phyloP scores from a whole-genome alignment of 441 rosid species.

The Gossypium laxum region DNA sequence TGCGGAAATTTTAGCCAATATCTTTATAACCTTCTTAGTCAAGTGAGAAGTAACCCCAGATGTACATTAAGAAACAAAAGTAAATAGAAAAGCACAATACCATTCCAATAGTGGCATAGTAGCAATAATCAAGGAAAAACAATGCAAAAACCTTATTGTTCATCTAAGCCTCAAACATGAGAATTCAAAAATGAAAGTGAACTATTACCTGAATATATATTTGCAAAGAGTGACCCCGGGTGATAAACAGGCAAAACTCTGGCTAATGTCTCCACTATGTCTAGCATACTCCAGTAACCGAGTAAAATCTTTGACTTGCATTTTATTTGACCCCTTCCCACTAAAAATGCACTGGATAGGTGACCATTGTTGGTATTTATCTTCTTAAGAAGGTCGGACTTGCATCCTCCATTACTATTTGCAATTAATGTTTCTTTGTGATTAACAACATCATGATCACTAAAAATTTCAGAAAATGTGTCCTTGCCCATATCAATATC shows the following conservation, averaged over 20 bases:
- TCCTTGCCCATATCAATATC: slow-evolving; percentile 25
- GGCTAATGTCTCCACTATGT: slow-evolving; percentile 44
- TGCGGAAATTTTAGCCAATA: not conserved
- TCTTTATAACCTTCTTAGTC: not conserved
- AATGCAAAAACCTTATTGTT: not conserved
- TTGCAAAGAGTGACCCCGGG: slow-evolving; percentile 63
- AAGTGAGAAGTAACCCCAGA: not conserved
- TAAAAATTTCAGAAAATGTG: slow-evolving; percentile 25
- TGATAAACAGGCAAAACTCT: slow-evolving; percentile 68
- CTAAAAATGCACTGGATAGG: slow-evolving; percentile 24
- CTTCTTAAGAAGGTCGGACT: slow-evolving; percentile 21
- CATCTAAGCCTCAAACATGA: slow-evolving; percentile 10
- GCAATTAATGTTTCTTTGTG: slow-evolving; percentile 20
- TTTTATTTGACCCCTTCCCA: slow-evolving; percentile 24
- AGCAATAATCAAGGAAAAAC: not conserved
- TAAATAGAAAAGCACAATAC: not conserved
- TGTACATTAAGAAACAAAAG: not conserved
- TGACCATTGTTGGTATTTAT: slow-evolving; percentile 23
- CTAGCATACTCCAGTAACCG: slow-evolving; percentile 47
- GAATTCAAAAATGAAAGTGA: slow-evolving; percentile 11
- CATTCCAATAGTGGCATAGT: not conserved
- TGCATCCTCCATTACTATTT: slow-evolving; percentile 20
- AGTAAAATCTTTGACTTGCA: slow-evolving; percentile 24
- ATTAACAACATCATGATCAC: slow-evolving; percentile 29
- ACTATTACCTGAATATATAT: slow-evolving; percentile 68